Evolutionary conservation across 2,329 filamentous ascomycete genomes (phyloP).

Genomic region (Pseudogymnoascus sp.): DNA sequence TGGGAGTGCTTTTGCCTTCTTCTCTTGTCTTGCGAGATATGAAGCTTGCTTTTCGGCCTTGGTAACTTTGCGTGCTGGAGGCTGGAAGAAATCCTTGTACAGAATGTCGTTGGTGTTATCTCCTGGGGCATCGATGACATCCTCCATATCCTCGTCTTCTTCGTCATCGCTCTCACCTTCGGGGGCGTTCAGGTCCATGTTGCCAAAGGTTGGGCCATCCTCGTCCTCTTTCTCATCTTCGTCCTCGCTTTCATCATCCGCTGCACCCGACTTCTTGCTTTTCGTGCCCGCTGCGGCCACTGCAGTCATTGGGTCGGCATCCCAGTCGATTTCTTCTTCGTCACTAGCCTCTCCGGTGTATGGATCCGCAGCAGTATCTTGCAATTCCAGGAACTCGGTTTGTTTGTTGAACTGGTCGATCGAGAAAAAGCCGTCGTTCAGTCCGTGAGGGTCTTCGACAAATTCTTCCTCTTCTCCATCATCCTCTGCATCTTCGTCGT

Average conservation of each 20-base stretch:
- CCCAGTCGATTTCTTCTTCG: conserved; percentile 85
- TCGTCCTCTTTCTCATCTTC: conserved; percentile 61
- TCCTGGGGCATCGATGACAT: conserved; percentile 45
- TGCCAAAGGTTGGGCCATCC: conserved; percentile 74
- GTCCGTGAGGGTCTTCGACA: conserved; percentile 67
- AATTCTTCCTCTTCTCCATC: conserved; percentile 49
- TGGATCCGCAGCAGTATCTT: conserved; percentile 70
- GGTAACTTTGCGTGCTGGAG: conserved; percentile 65
- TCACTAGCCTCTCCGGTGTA: conserved; percentile 70
- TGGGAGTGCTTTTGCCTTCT: conserved; percentile 34
- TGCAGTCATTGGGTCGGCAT: conserved; percentile 59
- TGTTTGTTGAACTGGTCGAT: conserved; percentile 97
- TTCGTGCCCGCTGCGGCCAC: conserved; percentile 25
- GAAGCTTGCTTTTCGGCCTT: conserved; percentile 41
- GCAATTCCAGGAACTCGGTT: conserved; percentile 80
- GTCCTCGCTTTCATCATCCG: conserved; percentile 34
- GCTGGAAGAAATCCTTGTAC: conserved; percentile 90
- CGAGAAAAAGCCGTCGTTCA: conserved; percentile 97
- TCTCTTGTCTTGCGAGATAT: conserved; percentile 31
- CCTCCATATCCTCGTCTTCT: conserved; percentile 46
- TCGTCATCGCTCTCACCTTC: conserved; percentile 60
- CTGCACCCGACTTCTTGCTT: conserved; percentile 27
- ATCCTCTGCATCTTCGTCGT: conserved; percentile 42
- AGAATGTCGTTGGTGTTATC: conserved; percentile 81
- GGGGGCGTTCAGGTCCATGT: conserved; percentile 66